A percentile compares a stretch with the other conserved stretches of the same genome.
These are phyloP conservation scores for Mortierella polycephala DNA, from an alignment of 371 early-diverging fungal species.

Conservation along the genomic window DNA sequence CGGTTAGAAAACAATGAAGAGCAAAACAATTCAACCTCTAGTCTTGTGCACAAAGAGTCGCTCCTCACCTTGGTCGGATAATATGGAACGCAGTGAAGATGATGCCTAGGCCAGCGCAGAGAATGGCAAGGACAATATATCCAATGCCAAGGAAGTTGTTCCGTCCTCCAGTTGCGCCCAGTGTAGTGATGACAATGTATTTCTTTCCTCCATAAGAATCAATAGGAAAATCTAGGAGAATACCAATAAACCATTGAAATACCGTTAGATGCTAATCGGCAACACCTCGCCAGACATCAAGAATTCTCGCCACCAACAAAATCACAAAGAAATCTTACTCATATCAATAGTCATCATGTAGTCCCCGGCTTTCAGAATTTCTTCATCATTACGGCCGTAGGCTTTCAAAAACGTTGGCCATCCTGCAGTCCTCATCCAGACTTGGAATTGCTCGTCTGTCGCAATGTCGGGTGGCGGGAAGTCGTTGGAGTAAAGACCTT, in stretches of 20 bases:
- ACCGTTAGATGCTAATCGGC: too few species aligned
- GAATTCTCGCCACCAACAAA: too few species aligned
- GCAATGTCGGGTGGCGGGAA: constrained; percentile 77
- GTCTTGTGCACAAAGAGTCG: background rate
- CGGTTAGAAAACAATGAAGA: background rate
- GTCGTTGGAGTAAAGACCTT: constrained; percentile 59
- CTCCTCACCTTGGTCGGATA: constrained; percentile 80
- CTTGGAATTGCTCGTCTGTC: constrained; percentile 87
- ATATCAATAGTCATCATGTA: constrained; percentile 74
- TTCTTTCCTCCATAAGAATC: constrained; percentile 90
- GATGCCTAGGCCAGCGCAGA: constrained; percentile 86
- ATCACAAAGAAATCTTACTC: constrained; percentile 56
- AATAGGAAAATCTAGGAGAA: constrained; percentile 57
- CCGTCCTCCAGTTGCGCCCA: constrained; percentile 90
- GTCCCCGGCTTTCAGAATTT: constrained; percentile 62
- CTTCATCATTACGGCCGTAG: constrained; percentile 80
- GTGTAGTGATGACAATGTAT: constrained; percentile 88
- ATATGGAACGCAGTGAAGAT: constrained; percentile 88
- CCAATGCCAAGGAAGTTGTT: constrained; percentile 95
- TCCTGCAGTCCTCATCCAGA: constrained; percentile 98
- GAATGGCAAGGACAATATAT: constrained; percentile 85
- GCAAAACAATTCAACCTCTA: background rate
- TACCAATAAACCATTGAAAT: background rate
- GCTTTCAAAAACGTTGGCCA: constrained; percentile 97
- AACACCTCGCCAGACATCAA: too few species aligned